Evolutionary conservation across 2,329 filamentous ascomycete genomes (phyloP).

Genomic region (Alternaria burnsii): DNA sequence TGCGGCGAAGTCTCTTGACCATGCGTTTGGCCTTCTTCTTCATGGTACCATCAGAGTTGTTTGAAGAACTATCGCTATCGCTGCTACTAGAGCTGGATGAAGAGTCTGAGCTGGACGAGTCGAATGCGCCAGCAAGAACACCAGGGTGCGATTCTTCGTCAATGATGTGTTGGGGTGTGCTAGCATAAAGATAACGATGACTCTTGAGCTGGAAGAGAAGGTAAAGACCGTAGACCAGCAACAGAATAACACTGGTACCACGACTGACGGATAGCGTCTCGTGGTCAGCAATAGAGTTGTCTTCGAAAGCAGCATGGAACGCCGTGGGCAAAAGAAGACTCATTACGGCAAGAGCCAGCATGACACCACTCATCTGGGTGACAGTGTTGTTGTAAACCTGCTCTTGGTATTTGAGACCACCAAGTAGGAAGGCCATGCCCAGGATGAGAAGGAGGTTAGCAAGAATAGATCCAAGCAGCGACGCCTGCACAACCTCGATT

Average conservation of each 20-base stretch:
- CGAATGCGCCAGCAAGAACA: conserved; percentile 81
- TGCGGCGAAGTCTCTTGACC: conserved; percentile 76
- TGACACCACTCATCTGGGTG: conserved; percentile 93
- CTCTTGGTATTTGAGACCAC: conserved; percentile 85
- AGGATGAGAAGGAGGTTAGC: conserved; percentile 88
- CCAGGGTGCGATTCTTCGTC: conserved; percentile 91
- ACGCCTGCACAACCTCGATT: conserved; percentile 91
- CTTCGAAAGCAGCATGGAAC: conserved; percentile 86
- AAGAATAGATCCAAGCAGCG: conserved; percentile 86
- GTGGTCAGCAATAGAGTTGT: conserved; percentile 68
- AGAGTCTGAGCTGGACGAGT: conserved; percentile 69
- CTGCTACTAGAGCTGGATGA: conserved; percentile 52
- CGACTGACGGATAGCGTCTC: conserved; percentile 85
- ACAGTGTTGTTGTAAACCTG: conserved; percentile 96
- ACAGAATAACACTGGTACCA: conserved; percentile 84
- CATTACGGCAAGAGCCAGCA: conserved; percentile 88
- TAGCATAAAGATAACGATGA: conserved; percentile 89
- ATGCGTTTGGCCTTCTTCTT: conserved; percentile 79
- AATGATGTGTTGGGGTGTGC: conserved; percentile 89
- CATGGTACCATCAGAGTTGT: conserved; percentile 72
- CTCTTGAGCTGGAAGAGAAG: conserved; percentile 91
- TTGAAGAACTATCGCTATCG: conserved; percentile 73
- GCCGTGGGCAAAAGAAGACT: conserved; percentile 90
- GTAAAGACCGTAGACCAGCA: conserved; percentile 84
- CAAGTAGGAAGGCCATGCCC: conserved; percentile 89